Conservation (phyloP, 768 basidiomycete genomes). For the Pisolithus sp. region DNA sequence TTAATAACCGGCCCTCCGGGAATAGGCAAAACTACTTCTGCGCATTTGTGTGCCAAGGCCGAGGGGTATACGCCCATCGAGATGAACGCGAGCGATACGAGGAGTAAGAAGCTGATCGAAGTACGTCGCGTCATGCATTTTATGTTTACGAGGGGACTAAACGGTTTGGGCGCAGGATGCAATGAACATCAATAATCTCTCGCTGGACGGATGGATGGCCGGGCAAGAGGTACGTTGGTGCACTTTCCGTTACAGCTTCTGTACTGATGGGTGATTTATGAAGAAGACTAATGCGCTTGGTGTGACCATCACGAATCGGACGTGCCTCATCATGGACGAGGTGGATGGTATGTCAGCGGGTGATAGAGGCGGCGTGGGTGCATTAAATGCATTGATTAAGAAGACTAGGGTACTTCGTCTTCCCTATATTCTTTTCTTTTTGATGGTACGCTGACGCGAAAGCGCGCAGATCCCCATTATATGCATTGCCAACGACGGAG, state of each 20-base stretch:
- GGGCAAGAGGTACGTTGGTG: slow-evolving; percentile 41
- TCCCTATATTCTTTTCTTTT: neutral
- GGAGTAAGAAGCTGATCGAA: slow-evolving; percentile 97
- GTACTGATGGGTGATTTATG: neutral
- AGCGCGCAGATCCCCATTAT: slow-evolving; percentile 81
- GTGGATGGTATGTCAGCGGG: slow-evolving; percentile 99
- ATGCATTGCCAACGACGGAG: slow-evolving; percentile 90
- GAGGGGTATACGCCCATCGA: slow-evolving; percentile 92
- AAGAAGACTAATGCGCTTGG: slow-evolving; percentile 64
- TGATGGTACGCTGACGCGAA: neutral
- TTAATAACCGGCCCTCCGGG: slow-evolving; percentile 93
- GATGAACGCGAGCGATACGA: slow-evolving; percentile 89
- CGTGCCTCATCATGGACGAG: slow-evolving; percentile 97
- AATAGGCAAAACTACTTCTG: slow-evolving; percentile 95
- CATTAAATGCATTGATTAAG: slow-evolving; percentile 84
- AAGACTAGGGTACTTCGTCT: slow-evolving; percentile 65
- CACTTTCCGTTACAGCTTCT: neutral
- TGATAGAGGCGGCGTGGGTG: slow-evolving; percentile 94
- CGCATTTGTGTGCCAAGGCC: slow-evolving; percentile 87
- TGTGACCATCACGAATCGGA: slow-evolving; percentile 66
- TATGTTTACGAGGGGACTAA: too few species aligned
- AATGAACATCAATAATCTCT: slow-evolving; percentile 86
- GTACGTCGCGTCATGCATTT: slow-evolving; percentile 32
- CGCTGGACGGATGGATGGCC: slow-evolving; percentile 79
- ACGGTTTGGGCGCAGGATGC: slow-evolving; percentile 47